Conservation (phyloP, 208 protist species). For the Leishmania major region DNA sequence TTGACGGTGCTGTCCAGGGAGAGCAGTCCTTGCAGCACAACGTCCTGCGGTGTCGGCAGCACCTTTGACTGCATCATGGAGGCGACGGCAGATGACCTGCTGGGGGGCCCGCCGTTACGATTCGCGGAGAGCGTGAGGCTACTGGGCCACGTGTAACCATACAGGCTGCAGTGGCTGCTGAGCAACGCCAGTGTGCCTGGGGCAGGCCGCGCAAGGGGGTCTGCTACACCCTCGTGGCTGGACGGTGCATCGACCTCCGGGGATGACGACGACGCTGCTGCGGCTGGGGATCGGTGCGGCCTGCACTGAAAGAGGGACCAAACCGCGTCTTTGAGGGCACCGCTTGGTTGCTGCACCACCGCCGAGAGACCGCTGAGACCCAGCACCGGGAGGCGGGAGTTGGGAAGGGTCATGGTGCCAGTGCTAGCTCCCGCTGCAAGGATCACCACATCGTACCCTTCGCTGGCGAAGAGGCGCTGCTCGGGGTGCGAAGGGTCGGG, state of each 20-base stretch:
- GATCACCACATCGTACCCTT: conserved; percentile 81
- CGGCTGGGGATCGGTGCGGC: neutral
- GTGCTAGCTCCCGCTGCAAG: conserved; percentile 68
- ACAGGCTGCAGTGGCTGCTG: conserved; percentile 39
- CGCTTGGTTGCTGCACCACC: conserved; percentile 29
- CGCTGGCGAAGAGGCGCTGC: conserved; percentile 29
- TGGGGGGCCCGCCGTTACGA: neutral
- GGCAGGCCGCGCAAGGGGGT: conserved; percentile 6
- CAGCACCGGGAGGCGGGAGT: conserved; percentile 69
- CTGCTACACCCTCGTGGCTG: neutral
- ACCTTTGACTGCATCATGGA: conserved; percentile 17
- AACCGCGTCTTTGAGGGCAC: conserved; percentile 25
- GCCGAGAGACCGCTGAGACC: conserved; percentile 57
- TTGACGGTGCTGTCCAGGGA: conserved; percentile 54
- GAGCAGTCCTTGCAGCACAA: conserved; percentile 52
- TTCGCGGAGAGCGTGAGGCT: neutral
- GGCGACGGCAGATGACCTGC: neutral
- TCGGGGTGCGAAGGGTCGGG: conserved; percentile 24
- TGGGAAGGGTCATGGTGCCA: conserved; percentile 53
- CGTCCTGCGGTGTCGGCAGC: conserved; percentile 17
- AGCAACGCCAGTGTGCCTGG: conserved; percentile 30
- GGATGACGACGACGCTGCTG: neutral
- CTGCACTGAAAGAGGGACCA: conserved; percentile 31
- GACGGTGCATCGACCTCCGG: too few relatives aligned
- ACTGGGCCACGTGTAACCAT: conserved; percentile 35